A percentile compares a stretch with the other conserved stretches of the same genome.
phyloP scores from a whole-genome alignment of 305 asterid genomes.

The Solanum hybrid region DNA sequence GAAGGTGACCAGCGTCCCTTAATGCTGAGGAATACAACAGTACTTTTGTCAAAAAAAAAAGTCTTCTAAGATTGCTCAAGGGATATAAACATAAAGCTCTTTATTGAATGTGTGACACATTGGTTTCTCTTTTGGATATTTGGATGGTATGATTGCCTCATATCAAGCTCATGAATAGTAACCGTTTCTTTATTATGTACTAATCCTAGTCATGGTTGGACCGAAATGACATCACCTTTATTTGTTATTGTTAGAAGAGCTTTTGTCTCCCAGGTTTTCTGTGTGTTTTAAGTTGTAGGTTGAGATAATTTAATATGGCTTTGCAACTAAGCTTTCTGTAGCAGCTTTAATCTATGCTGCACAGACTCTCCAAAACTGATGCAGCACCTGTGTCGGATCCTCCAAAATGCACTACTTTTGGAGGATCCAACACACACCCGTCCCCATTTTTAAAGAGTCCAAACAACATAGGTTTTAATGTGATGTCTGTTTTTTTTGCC shows the following conservation, averaged over 20 bases:
- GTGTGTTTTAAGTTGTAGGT: not conserved
- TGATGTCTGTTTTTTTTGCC: not conserved
- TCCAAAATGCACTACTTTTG: not conserved
- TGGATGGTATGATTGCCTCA: not conserved
- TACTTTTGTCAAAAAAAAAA: not conserved
- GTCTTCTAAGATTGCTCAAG: not conserved
- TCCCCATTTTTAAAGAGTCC: not conserved
- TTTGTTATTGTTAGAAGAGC: not conserved
- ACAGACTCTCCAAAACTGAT: not conserved
- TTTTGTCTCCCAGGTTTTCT: not conserved
- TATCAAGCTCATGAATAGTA: not conserved
- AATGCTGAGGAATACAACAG: not conserved
- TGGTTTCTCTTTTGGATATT: not conserved
- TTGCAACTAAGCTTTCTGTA: not conserved
- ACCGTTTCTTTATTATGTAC: not conserved
- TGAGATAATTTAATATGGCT: not conserved
- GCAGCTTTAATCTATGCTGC: not conserved
- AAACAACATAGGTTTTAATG: not conserved
- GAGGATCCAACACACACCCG: not conserved
- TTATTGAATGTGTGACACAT: not conserved
- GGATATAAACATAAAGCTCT: not conserved
- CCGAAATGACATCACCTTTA: not conserved
- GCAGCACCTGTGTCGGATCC: not conserved
- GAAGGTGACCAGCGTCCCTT: not conserved
- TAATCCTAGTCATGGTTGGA: not conserved